phyloP scores from a whole-genome alignment of 208 protist genomes.

The Ichthyophonus hoferi region DNA sequence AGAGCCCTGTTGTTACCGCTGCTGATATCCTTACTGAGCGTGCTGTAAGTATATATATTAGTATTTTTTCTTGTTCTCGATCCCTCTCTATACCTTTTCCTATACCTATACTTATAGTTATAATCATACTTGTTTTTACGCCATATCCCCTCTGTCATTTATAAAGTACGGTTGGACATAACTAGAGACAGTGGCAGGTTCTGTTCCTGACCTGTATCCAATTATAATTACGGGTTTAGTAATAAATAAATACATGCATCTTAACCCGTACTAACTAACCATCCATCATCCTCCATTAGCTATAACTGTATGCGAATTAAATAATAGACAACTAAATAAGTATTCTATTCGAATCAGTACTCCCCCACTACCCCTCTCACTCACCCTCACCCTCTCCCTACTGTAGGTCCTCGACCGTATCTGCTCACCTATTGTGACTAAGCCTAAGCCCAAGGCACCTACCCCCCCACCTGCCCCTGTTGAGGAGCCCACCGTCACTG shows the following conservation, averaged over 20 bases:
- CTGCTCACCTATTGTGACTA: background rate
- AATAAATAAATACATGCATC: background rate
- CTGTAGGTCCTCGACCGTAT: background rate
- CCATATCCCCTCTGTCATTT: background rate
- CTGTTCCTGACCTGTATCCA: background rate
- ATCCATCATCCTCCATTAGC: background rate
- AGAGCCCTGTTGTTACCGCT: background rate
- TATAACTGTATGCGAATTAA: too few species aligned
- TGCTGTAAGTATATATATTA: too few species aligned
- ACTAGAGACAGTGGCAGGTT: background rate
- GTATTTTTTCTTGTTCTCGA: background rate
- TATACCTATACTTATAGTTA: background rate
- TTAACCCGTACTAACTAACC: background rate
- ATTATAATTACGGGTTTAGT: background rate
- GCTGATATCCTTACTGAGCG: background rate
- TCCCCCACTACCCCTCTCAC: background rate
- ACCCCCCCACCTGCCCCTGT: background rate
- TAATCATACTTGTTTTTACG: background rate
- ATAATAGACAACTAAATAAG: too few species aligned
- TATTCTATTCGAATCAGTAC: too few species aligned
- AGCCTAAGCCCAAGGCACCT: slow-evolving; percentile 13
- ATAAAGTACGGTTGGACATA: background rate
- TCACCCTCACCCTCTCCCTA: background rate
- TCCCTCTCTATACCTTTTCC: background rate
- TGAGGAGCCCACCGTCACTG: too few species aligned